Conservation (phyloP, 1,139 yeast genomes). For the Tardiomyces digboiensis region DNA sequence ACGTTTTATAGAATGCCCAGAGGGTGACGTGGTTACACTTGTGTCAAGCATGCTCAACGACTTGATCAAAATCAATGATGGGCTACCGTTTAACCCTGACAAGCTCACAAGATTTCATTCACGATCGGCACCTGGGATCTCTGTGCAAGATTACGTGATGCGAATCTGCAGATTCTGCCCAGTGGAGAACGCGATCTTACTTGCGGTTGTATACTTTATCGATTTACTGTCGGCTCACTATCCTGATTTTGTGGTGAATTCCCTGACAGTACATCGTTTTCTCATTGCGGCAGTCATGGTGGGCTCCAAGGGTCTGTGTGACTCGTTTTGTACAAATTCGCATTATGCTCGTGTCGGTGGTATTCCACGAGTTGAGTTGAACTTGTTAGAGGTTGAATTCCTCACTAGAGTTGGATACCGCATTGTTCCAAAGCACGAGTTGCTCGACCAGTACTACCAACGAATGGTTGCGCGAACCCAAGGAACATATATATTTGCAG, state of each 20-base stretch:
- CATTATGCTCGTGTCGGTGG: constrained; percentile 98
- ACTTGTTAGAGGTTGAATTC: constrained; percentile 82
- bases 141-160: constrained; percentile 65
- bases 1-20: neutral
- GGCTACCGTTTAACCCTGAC: constrained; percentile 32
- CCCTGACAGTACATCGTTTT: constrained; percentile 90
- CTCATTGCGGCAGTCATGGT: constrained; percentile 84
- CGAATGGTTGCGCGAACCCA: constrained; percentile 9
- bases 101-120: constrained; percentile 85
- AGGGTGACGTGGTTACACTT: constrained; percentile 49
- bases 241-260: constrained; percentile 73
- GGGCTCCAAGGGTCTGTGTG: constrained; percentile 89
- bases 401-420: constrained; percentile 73
- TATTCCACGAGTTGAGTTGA: constrained; percentile 73
- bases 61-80: constrained; percentile 59
- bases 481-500: neutral
- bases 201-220: constrained; percentile 79
- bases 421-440: constrained; percentile 41
- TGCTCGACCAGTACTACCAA: constrained; percentile 30
- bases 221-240: constrained; percentile 75
- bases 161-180: constrained; percentile 80
- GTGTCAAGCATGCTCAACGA: constrained; percentile 76
- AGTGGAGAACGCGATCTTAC: constrained; percentile 69
- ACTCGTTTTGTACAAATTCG: constrained; percentile 85
- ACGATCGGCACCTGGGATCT: constrained; percentile 81